Conservation (phyloP, 352 stramenopile species). For the Phytophthora foliorum region DNA sequence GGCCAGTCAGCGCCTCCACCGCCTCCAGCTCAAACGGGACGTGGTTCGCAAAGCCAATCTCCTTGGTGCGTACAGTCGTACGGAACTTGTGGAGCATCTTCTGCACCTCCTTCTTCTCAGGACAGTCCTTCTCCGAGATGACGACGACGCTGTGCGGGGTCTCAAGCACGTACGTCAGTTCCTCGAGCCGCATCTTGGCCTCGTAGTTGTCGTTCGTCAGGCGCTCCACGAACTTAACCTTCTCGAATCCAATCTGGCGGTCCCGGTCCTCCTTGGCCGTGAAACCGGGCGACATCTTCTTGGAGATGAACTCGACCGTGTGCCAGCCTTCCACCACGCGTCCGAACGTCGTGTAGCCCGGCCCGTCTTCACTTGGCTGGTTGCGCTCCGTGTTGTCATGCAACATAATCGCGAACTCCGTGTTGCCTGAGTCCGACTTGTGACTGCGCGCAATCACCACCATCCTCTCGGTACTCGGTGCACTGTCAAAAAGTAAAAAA, state of each 20-base stretch:
- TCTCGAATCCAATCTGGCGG: conserved; percentile 74
- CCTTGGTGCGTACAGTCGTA: conserved; percentile 60
- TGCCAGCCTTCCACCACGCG: conserved; percentile 84
- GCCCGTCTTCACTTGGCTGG: conserved; percentile 64
- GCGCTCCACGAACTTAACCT: conserved; percentile 72
- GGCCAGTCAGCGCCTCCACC: conserved; percentile 91
- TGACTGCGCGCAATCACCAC: conserved; percentile 81
- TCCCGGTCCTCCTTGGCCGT: conserved; percentile 74
- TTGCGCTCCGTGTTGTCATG: conserved; percentile 84
- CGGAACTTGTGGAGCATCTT: conserved; percentile 78
- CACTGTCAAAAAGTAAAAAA: conserved; percentile 33
- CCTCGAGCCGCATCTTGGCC: conserved; percentile 69
- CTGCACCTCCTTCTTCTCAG: conserved; percentile 93
- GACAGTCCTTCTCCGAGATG: conserved; percentile 95
- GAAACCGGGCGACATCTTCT: conserved; percentile 77
- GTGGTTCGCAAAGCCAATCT: conserved; percentile 64
- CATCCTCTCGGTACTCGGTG: conserved; percentile 83
- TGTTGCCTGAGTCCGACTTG: conserved; percentile 75
- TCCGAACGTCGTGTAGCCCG: conserved; percentile 85
- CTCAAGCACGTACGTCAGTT: conserved; percentile 78
- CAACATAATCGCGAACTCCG: conserved; percentile 90
- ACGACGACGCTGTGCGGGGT: conserved; percentile 92
- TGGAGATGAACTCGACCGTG: conserved; percentile 77
- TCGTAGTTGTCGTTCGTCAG: conserved; percentile 70
- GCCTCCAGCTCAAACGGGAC: conserved; percentile 81